Conservation (phyloP, 768 basidiomycete species). For the Mycena rebaudengoi region DNA sequence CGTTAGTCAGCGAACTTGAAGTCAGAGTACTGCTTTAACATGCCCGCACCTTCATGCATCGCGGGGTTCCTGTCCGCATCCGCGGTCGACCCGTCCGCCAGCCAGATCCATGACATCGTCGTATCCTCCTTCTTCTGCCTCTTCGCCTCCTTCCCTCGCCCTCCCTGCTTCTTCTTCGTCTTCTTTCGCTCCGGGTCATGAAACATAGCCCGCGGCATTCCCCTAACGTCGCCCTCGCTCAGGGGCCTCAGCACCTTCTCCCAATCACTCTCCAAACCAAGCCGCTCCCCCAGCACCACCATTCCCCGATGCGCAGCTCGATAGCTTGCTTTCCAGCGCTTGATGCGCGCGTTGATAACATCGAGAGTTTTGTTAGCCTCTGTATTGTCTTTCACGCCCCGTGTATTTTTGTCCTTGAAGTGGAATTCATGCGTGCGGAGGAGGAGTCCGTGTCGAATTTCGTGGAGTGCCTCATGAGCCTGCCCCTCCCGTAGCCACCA, state of each 20-base stretch:
- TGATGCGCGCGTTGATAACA: background rate
- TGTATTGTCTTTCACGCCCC: background rate
- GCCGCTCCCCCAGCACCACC: background rate
- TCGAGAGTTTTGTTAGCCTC: background rate
- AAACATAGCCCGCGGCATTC: constrained; percentile 8
- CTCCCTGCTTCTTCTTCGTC: background rate
- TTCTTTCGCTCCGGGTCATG: background rate
- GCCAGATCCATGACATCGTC: constrained; percentile 13
- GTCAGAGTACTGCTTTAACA: too few species aligned
- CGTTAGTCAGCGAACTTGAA: background rate
- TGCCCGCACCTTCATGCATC: constrained; percentile 15
- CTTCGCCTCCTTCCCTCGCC: background rate
- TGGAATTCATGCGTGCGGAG: constrained; percentile 5
- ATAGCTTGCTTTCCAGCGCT: background rate
- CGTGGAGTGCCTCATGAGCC: background rate
- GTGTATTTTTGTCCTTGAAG: background rate
- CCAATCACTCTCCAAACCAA: background rate
- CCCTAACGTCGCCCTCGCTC: background rate
- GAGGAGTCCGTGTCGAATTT: constrained; percentile 6
- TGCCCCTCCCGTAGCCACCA: constrained; percentile 1
- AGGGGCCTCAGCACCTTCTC: background rate
- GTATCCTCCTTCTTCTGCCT: background rate
- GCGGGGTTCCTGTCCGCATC: constrained; percentile 6
- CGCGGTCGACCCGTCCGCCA: constrained; percentile 6
- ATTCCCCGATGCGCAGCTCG: background rate